Evolutionary conservation across 495 filamentous ascomycete genomes (phyloP).

Genomic region (Penicillium alfredii): DNA sequence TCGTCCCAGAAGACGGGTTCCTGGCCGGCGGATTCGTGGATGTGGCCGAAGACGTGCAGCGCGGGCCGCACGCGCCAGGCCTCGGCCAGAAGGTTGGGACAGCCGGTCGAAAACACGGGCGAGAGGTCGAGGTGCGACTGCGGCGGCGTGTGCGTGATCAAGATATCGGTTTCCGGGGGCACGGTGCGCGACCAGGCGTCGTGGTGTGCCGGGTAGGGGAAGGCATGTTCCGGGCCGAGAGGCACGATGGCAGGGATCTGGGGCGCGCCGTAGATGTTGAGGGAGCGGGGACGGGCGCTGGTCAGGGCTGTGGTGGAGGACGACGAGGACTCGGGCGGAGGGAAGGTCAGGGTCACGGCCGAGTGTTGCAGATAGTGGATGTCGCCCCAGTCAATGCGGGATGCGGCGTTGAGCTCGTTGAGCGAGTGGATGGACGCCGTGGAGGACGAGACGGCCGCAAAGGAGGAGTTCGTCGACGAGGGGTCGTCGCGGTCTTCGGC

Average conservation of each 20-base stretch:
- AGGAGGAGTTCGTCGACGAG: conserved; percentile 7
- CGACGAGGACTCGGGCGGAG: conserved; percentile 11
- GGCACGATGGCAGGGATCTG: conserved; percentile 53
- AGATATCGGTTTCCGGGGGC: conserved; percentile 69
- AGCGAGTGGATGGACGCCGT: conserved; percentile 38
- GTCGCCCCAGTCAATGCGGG: conserved; percentile 49
- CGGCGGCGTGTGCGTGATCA: conserved; percentile 74
- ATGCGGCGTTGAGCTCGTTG: conserved; percentile 28
- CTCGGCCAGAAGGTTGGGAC: conserved; percentile 66
- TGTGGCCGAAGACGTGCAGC: conserved; percentile 86
- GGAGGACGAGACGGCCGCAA: conserved; percentile 33
- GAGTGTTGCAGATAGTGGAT: conserved; percentile 63
- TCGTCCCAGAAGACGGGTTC: conserved; percentile 75
- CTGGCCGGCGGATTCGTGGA: conserved; percentile 60
- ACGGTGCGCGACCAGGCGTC: conserved; percentile 63
- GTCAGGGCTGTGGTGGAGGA: conserved; percentile 11
- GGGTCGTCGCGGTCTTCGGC: conserved; percentile 36
- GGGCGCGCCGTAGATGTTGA: conserved; percentile 58
- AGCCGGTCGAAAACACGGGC: conserved; percentile 56
- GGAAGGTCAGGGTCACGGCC: conserved; percentile 45
- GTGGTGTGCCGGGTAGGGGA: conserved; percentile 53
- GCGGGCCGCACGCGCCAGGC: conserved; percentile 71
- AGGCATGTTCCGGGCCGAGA: conserved; percentile 58
- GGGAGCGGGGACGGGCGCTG: conserved; percentile 26
- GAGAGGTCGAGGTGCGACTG: conserved; percentile 69